Evolutionary conservation across 2,329 filamentous ascomycete species (phyloP).

Genomic region (Paecilomyces variotii): DNA sequence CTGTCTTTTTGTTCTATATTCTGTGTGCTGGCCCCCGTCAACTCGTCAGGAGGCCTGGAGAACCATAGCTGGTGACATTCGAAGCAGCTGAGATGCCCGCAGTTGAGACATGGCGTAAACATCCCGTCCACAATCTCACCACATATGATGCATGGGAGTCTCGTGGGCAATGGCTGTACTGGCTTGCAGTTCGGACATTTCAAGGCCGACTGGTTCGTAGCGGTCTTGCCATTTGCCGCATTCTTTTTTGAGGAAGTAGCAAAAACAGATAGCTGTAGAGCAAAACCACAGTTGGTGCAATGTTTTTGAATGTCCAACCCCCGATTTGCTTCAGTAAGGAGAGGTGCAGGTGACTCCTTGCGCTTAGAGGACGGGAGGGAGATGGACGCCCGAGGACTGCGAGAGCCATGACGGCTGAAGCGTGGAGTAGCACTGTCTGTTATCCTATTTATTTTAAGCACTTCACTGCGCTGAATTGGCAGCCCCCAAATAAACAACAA

Average conservation of each 20-base stretch:
- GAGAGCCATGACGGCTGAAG: constrained; percentile 15
- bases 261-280: constrained; percentile 30
- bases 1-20: not conserved
- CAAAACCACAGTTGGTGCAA: constrained; percentile 33
- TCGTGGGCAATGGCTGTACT: constrained; percentile 23
- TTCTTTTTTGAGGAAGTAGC: constrained; percentile 11
- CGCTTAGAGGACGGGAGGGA: constrained; percentile 12
- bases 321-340: constrained; percentile 9
- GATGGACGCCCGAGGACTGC: constrained; percentile 18
- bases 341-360: constrained; percentile 4
- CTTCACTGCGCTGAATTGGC: constrained; percentile 46
- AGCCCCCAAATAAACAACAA: constrained; percentile 53
- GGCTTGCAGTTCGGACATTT: constrained; percentile 31
- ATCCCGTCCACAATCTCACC: constrained; percentile 36
- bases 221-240: constrained; percentile 13
- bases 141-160: constrained; percentile 38
- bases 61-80: constrained; percentile 39
- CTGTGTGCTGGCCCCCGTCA: constrained; percentile 1
- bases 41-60: constrained; percentile 8
- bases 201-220: constrained; percentile 8
- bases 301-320: constrained; percentile 36
- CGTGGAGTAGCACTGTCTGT: constrained; percentile 22
- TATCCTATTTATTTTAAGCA: constrained; percentile 48
- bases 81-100: constrained; percentile 41
- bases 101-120: constrained; percentile 39